Evolutionary conservation across 2,329 filamentous ascomycete genomes (phyloP).

Genomic region (Botrytis cinerea): DNA sequence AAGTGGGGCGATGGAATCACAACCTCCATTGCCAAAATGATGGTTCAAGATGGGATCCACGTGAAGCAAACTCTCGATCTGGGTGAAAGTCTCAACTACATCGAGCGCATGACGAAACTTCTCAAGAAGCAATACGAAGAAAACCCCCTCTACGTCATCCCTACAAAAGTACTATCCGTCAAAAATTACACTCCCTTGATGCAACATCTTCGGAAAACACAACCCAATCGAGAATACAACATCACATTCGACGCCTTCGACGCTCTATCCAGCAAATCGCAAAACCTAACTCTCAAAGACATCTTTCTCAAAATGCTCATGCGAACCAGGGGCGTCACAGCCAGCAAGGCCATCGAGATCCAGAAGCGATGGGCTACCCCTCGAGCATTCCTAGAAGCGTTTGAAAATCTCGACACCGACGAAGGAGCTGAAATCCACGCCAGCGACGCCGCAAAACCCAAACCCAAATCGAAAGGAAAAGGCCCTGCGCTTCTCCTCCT

Average conservation of each 20-base stretch:
- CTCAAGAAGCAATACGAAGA: conserved; percentile 65
- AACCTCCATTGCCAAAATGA: conserved; percentile 73
- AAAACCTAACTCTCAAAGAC: conserved; percentile 71
- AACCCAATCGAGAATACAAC: conserved; percentile 47
- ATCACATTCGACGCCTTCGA: conserved; percentile 73
- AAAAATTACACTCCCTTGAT: conserved; percentile 67
- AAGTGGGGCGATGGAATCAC: conserved; percentile 71
- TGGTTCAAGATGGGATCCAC: conserved; percentile 78
- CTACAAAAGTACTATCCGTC: conserved; percentile 61
- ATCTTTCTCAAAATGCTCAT: conserved; percentile 84
- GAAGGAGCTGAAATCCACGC: not conserved
- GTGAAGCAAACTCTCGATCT: conserved; percentile 74
- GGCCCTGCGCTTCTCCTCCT: not conserved
- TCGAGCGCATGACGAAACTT: conserved; percentile 69
- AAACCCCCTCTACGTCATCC: conserved; percentile 62
- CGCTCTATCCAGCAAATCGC: conserved; percentile 72
- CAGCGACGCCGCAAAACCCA: not conserved
- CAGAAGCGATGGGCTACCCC: conserved; percentile 79
- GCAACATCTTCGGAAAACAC: conserved; percentile 55
- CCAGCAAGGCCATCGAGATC: conserved; percentile 77
- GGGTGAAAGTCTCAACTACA: conserved; percentile 76
- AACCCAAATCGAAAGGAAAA: not conserved
- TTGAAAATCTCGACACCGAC: conserved; percentile 41
- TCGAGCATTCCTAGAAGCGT: conserved; percentile 69
- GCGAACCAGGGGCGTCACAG: conserved; percentile 73